phyloP scores from a whole-genome alignment of 805 yeast genomes.

The Saturnispora sekii region DNA sequence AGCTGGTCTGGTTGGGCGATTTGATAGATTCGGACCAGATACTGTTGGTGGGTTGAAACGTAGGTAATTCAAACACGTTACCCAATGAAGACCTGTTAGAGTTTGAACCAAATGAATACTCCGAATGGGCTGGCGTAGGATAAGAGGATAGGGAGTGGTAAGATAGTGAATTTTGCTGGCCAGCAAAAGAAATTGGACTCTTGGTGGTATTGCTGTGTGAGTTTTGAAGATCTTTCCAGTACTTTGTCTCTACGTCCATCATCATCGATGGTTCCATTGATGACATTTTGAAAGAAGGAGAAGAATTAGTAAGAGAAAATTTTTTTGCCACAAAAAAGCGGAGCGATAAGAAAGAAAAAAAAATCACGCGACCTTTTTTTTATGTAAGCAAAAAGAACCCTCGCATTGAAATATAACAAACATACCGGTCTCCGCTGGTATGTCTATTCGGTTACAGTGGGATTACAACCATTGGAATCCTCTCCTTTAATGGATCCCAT shows the following conservation, averaged over 20 bases:
- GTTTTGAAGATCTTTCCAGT: no score
- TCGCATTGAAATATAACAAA: no score
- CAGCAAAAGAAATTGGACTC: background rate
- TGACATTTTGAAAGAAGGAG: background rate
- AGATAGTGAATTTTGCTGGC: background rate
- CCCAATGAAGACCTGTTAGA: constrained; percentile 12
- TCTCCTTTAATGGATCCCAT: no score
- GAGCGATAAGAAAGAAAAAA: background rate
- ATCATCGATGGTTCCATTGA: no score
- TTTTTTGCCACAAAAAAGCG: background rate
- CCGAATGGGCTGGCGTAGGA: constrained; percentile 10
- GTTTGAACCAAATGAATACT: constrained; percentile 8
- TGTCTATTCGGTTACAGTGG: no score
- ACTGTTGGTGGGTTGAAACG: background rate
- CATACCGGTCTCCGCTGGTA: no score
- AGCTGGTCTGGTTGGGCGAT: background rate
- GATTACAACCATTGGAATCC: no score
- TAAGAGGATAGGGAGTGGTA: constrained; percentile 1
- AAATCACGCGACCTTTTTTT: background rate
- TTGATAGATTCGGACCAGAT: background rate
- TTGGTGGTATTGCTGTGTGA: no score
- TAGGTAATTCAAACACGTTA: constrained; percentile 7
- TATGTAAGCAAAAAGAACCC: no score
- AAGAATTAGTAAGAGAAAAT: background rate
- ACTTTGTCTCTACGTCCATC: no score